phyloP scores from a whole-genome alignment of 257 asterid genomes.

The Lithospermum erythrorhizon region DNA sequence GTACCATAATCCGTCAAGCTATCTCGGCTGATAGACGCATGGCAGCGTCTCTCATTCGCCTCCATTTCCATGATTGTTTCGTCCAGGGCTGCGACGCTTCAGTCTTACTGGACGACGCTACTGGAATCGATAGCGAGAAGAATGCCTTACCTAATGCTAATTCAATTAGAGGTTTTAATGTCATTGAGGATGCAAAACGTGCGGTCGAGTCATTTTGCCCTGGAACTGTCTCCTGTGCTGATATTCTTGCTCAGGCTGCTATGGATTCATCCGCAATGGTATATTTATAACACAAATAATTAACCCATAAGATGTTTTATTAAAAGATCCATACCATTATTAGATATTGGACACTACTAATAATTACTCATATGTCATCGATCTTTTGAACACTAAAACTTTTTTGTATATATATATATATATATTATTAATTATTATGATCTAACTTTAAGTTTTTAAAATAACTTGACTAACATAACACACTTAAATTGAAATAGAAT shows the following conservation, averaged over 20 bases:
- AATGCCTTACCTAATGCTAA: slow-evolving; percentile 5
- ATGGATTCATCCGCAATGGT: slow-evolving; percentile 18
- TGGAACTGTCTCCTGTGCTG: slow-evolving; percentile 20
- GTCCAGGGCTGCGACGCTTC: slow-evolving; percentile 24
- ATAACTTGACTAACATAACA: no score
- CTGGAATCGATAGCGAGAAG: slow-evolving; percentile 11
- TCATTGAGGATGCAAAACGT: no score
- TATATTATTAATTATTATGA: no score
- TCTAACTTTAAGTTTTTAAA: no score
- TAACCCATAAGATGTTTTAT: no score
- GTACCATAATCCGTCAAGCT: not conserved
- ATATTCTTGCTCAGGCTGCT: slow-evolving; percentile 17
- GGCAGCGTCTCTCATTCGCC: slow-evolving; percentile 4
- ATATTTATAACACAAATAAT: slow-evolving; percentile 4
- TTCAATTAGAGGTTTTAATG: slow-evolving; percentile 19
- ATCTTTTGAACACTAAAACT: no score
- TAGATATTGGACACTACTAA: no score
- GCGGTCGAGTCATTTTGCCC: slow-evolving; percentile 17
- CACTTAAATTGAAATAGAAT: no score
- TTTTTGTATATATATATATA: no score
- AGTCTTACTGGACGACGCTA: slow-evolving; percentile 11
- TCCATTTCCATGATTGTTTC: slow-evolving; percentile 5
- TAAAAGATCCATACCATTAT: no score
- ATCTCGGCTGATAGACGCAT: not conserved
- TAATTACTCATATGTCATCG: no score